Evolutionary conservation across 2,329 filamentous ascomycete genomes (phyloP).

Genomic region (Cercospora sojina): DNA sequence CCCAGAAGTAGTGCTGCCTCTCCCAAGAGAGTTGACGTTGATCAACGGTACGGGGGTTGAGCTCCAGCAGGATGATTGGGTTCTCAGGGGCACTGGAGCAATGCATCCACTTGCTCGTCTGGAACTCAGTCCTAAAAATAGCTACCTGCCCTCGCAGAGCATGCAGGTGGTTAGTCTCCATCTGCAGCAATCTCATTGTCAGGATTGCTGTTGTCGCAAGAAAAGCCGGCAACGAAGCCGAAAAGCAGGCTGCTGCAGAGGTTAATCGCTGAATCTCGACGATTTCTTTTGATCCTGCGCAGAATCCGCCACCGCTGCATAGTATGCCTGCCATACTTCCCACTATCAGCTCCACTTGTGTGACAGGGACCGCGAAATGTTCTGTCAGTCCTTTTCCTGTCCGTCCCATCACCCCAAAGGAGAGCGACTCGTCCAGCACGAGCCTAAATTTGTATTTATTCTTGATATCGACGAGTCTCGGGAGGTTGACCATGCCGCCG

Average conservation of each 20-base stretch:
- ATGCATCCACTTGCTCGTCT: conserved; percentile 75
- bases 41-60: conserved; percentile 78
- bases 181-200: too few relatives aligned
- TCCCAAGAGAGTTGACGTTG: conserved; percentile 61
- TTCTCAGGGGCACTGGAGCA: conserved; percentile 82
- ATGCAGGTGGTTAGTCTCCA: too few relatives aligned
- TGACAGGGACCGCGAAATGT: conserved; percentile 89
- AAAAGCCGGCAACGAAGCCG: conserved; percentile 87
- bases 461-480: conserved; percentile 87
- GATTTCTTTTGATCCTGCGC: conserved; percentile 85
- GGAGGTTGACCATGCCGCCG: conserved; percentile 80
- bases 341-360: conserved; percentile 93
- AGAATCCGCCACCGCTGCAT: conserved; percentile 93
- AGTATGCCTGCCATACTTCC: conserved; percentile 86
- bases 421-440: conserved; percentile 92
- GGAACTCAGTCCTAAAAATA: conserved; percentile 75
- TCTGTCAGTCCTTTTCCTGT: conserved; percentile 92
- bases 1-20: conserved; percentile 80
- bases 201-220: conserved; percentile 42
- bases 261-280: conserved; percentile 95
- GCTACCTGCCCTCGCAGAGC: conserved; percentile 70
- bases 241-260: conserved; percentile 89
- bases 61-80: conserved; percentile 75
- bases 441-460: conserved; percentile 96
- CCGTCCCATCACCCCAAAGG: conserved; percentile 87